Conservation (phyloP, 208 protist species). For the Trypanosoma mega region DNA sequence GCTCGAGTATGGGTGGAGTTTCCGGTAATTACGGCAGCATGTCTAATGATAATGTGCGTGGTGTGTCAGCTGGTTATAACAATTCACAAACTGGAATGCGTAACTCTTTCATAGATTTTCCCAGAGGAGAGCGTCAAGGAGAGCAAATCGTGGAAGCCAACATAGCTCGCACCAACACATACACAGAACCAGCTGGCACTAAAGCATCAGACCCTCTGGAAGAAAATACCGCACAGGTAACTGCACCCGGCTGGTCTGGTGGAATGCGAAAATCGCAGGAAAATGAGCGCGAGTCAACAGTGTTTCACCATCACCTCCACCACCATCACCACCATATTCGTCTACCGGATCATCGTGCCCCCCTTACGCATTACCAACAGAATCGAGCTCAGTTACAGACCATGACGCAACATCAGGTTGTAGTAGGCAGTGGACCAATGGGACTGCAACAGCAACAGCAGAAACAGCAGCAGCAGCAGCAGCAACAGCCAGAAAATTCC, state of each 20-base stretch:
- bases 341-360: not conserved
- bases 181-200: constrained; percentile 4
- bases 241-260: constrained; percentile 13
- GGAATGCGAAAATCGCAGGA: constrained; percentile 18
- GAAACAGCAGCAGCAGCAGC: constrained; percentile 38
- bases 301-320: constrained; percentile 14
- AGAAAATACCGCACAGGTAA: constrained; percentile 13
- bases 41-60: constrained; percentile 19
- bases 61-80: constrained; percentile 7
- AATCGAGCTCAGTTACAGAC: not conserved
- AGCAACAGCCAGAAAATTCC: constrained; percentile 7
- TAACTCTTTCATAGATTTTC: constrained; percentile 22
- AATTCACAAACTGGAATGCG: constrained; percentile 5
- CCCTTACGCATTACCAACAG: not conserved
- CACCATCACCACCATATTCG: constrained; percentile 12
- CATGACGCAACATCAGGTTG: constrained; percentile 15
- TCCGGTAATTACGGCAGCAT: constrained; percentile 19
- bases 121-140: constrained; percentile 18
- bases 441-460: constrained; percentile 28
- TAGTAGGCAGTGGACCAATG: constrained; percentile 29
- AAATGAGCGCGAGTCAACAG: constrained; percentile 17
- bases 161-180: constrained; percentile 11
- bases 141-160: constrained; percentile 8
- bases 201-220: constrained; percentile 9
- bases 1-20: constrained; percentile 17